Base-by-base conservation (phyloP, 257 asterid genomes). In the Petunia secreta region DNA sequence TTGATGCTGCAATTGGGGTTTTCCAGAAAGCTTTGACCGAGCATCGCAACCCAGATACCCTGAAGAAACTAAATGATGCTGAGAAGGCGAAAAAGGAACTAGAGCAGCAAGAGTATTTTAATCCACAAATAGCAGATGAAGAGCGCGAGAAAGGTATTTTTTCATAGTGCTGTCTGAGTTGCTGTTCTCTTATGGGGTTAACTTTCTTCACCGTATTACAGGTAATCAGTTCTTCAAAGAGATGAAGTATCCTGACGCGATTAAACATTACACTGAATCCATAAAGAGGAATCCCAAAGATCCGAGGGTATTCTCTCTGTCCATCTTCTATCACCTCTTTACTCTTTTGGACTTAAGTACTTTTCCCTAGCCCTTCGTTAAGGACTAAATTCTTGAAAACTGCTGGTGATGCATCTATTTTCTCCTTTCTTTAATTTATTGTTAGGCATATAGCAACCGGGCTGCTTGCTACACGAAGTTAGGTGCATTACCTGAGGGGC, bases 1-100 rank as follows among this genome's bases (percentile, higher is more conserved):
- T 77, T 74, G 97, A 93, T 1, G 92, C 88, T 68, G 98, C 97
- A 13, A 95, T 95, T 38, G 98, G 93, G 85, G 69, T 90, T 80
- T 95, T 92, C 82, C 99, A 95, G 81, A 95, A 95, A 86, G 98
- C 99, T 11, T 86, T 95, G 6, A 95, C 98, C 0, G 99, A 95
- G 85, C 97, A 93, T 83, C 97, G 99, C 54, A 95, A 92, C 82
- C 95, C 99, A 6, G 99, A 93, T 85, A 95, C 99, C 0, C 76
- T 95, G 84, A 95, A 91, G 86, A 95, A 85, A 85, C 93, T 93
- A 69, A 95, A 92, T 60, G 99, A 95, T 50, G 98, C 98, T 37
- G 94, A 93, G 90, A 95, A 88, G 82, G 98, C 98, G 52, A 95
- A 90, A 93, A 95, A 92, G 84, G 98, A 93, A 6, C 86, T 93